These are phyloP conservation scores for Rhizoclosmatium sp. DNA, from an alignment of 192 early-diverging fungal species.

Conservation along the genomic window DNA sequence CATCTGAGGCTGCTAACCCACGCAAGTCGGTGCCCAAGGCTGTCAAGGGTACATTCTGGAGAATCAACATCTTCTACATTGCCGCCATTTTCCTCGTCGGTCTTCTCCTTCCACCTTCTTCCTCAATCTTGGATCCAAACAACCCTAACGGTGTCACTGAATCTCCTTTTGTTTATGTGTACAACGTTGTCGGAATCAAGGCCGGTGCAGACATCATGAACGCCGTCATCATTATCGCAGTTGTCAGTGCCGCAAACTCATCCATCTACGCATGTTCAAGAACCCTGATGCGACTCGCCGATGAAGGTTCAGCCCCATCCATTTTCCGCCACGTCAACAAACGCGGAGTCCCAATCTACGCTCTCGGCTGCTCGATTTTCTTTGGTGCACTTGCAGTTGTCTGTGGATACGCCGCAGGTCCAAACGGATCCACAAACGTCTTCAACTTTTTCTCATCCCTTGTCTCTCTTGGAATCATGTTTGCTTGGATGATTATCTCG, in stretches of 20 bases:
- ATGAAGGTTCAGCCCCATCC: conserved; percentile 69
- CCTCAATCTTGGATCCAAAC: conserved; percentile 6
- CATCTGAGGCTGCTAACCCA: conserved; percentile 87
- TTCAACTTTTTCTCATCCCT: conserved; percentile 51
- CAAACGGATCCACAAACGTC: conserved; percentile 45
- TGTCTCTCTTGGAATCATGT: conserved; percentile 12
- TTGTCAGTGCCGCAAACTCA: conserved; percentile 77
- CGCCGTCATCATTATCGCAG: conserved; percentile 72
- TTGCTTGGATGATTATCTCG: conserved; percentile 24
- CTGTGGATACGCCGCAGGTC: conserved; percentile 23
- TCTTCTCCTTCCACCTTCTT: neutral
- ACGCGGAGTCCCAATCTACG: conserved; percentile 67
- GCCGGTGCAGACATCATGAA: conserved; percentile 73
- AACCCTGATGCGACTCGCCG: conserved; percentile 66
- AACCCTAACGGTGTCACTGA: conserved; percentile 47
- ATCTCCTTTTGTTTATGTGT: conserved; percentile 74
- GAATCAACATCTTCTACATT: conserved; percentile 80
- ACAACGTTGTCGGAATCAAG: conserved; percentile 62
- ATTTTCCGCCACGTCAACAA: conserved; percentile 54
- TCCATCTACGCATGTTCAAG: conserved; percentile 75
- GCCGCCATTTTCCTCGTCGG: conserved; percentile 68
- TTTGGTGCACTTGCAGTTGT: conserved; percentile 68
- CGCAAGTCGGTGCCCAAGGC: conserved; percentile 51
- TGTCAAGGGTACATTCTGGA: conserved; percentile 72
- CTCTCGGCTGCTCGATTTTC: conserved; percentile 58